Percentiles rank a stretch among this genome's conserved stretches.
Conservation (phyloP, 495 filamentous ascomycete species). For the Glonium stellatum region DNA sequence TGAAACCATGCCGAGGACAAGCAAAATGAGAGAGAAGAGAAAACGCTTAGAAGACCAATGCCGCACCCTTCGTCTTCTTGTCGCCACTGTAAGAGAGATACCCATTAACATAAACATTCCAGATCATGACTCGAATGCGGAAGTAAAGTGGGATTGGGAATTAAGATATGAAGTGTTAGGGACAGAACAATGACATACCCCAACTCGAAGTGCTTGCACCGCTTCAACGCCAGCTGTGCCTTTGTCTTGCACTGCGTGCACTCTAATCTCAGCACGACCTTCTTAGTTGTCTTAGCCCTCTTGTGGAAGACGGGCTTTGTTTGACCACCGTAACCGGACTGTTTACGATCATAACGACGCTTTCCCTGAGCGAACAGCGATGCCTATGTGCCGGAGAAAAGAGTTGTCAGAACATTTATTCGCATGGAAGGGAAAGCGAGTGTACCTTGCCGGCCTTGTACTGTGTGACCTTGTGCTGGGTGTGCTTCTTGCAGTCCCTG, state of each 20-base stretch:
- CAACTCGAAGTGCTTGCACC: constrained; percentile 99
- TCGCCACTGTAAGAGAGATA: constrained; percentile 66
- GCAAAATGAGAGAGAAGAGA: constrained; percentile 9
- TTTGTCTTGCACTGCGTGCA: constrained; percentile 92
- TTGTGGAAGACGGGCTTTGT: constrained; percentile 99
- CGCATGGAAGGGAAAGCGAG: too few relatives aligned
- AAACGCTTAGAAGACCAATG: constrained; percentile 80
- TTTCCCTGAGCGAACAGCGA: constrained; percentile 94
- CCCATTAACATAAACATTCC: constrained; percentile 7
- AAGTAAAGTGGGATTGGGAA: constrained; percentile 17
- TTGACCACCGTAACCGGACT: constrained; percentile 99
- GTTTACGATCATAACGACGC: constrained; percentile 99
- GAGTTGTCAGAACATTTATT: too few relatives aligned
- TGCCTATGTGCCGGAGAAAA: constrained; percentile 33
- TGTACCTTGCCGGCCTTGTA: constrained; percentile 83
- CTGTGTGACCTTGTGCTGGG: constrained; percentile 85
- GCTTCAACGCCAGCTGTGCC: constrained; percentile 95
- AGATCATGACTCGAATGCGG: too few relatives aligned
- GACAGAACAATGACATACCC: constrained; percentile 36
- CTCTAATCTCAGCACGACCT: constrained; percentile 96
- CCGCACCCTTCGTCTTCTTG: constrained; percentile 99
- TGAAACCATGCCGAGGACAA: not conserved
- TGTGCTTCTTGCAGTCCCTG: constrained; percentile 90
- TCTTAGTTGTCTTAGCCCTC: constrained; percentile 99
- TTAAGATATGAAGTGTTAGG: constrained; percentile 48